Base-by-base conservation (phyloP, 306 rosid genomes). In the Quercus wislizeni region DNA sequence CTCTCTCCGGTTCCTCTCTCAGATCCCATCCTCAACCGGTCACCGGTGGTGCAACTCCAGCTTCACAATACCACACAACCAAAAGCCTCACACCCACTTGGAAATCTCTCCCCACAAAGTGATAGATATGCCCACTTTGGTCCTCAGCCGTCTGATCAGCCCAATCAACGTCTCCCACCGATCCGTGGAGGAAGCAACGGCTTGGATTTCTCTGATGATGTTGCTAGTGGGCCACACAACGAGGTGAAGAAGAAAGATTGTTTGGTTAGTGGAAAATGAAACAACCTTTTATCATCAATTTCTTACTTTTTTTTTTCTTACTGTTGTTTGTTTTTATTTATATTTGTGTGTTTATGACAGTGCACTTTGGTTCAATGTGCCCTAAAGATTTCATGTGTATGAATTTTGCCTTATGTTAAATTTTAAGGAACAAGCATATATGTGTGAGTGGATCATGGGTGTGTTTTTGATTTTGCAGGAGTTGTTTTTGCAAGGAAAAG, bases 11-110 rank as follows among this genome's bases (percentile, higher is more conserved):
- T 76, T 46, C 83, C 89, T 61, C 76, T 85, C 76, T 83, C 97
- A 87, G 98, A 94, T 94, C 98, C 92, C 92, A 84, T 80, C 88
- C 86, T 80, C 83, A 81, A 71, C 89, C 87, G 87, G 76, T 81
- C 90, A 25, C 84, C 89, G 85, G 81, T 81, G 93, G 91, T 90
- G 93, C 98, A 91, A 88, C 92, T 81, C 71, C 79, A 51, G 23
- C 80, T 73, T 78, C 27, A 28, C 77, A 68, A 73, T 28, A 69
- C 62, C 58, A 35, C 78, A 17, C 33, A 58, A 33, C 76, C 83
- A 13, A 76, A 83, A 30, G 71, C 81, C 63, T 65, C 86, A 5
- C 35, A 62, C 59, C 87, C 81, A 65, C 65, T 75, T 20, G 20
- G 15, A 31, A 67, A 76, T 13, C 77, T 71, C 73, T 41, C 79